Conservation (phyloP, 257 asterid genomes). For the Jaltomata sinuosa region DNA sequence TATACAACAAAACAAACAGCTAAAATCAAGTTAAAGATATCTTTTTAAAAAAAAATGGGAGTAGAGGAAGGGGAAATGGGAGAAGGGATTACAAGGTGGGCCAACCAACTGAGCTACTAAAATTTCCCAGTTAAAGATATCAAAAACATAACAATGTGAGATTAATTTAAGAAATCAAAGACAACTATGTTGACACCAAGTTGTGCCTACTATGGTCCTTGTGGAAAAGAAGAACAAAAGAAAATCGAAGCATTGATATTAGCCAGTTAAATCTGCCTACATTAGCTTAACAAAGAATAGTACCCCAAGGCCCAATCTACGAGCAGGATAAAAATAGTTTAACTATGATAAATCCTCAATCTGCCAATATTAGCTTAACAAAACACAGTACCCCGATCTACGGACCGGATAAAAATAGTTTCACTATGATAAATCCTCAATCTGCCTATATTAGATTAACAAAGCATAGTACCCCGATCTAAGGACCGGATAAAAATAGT, state of each 20-base stretch:
- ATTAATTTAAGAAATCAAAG: background rate
- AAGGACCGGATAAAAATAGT: background rate
- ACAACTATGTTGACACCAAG: background rate
- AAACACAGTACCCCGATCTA: background rate
- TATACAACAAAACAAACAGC: background rate
- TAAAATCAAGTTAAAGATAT: background rate
- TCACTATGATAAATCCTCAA: background rate
- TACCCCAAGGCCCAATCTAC: background rate
- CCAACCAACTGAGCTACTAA: too few relatives aligned
- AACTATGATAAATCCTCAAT: background rate
- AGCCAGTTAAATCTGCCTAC: background rate
- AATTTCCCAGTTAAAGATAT: too few relatives aligned
- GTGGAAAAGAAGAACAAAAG: background rate
- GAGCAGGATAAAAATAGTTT: background rate
- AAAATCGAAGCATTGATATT: background rate
- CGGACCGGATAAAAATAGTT: background rate
- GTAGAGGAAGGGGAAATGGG: too few relatives aligned
- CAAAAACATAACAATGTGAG: slow-evolving; percentile 11
- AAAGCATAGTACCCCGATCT: background rate
- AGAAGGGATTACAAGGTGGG: too few relatives aligned
- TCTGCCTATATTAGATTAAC: background rate
- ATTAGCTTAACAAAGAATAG: background rate
- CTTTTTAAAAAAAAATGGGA: too few relatives aligned
- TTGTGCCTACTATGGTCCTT: background rate
- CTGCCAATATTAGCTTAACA: background rate